Evolutionary conservation across 169 alveolate genomes (phyloP), one percentile per base, ranked within the genome.

Genomic region (Neospora caninum): DNA sequence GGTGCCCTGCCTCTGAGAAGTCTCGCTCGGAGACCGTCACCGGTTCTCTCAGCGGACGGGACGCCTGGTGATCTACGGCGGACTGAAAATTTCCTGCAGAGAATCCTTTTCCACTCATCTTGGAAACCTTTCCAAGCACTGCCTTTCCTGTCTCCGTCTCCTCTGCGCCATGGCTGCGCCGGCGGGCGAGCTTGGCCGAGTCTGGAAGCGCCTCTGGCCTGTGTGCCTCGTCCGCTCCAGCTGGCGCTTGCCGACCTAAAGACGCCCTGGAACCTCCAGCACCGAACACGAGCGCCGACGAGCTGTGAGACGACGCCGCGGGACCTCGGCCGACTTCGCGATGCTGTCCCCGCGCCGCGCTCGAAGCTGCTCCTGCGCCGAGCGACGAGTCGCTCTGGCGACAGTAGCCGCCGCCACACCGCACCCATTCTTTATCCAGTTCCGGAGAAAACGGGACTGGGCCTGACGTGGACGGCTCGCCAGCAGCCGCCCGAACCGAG

Each of bases 351-450:
- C 73, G 73, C 16, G n/a, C 25, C 16, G n/a, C 45, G 42, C 42
- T 16, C 9, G 84, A 2, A 9, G 34, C 80, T 69, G 84, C 42
- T 73, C 43, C n/a, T 2, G 84, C 16, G 73, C 42, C n/a, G 42
- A 16, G 20, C 16, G n/a, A 20, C 84, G 43, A 18, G 31, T 36
- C 84, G 10, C 41, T 27, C 80, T 69, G 80, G 38, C 80, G 80
- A 36, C 84, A 73, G 84, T 73, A 73, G 84, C 84, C 84, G 39
- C 84, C 84, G 25, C 84, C 84, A 20, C 84, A 73, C 45, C 84
- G 41, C 39, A 73, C 84, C 84, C 84, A 73, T 20, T 73, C 84
- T n/a, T 36, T 31, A 31, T 34, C 84, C n/a, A 9, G 9, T n/a
- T 73, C 84, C 42, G 39, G 7, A 16, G 20, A 1, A n/a, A 41